Conservation (phyloP, 2,329 filamentous ascomycete species). For the Talaromyces sp. region DNA sequence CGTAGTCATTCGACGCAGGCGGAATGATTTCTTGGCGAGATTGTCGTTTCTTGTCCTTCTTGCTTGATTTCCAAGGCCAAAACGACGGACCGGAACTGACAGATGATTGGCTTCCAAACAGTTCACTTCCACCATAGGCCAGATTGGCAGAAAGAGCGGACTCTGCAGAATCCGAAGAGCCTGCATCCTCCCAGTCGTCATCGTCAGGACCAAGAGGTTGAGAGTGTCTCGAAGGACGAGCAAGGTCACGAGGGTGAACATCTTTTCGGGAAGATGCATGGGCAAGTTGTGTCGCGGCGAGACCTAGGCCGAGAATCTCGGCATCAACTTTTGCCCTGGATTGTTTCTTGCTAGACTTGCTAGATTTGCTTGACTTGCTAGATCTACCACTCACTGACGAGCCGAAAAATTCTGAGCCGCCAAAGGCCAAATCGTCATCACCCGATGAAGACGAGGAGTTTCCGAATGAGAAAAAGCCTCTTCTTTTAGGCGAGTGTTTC, state of each 20-base stretch:
- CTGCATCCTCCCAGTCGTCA: constrained; percentile 56
- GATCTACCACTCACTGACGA: constrained; percentile 8
- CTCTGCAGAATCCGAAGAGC: constrained; percentile 50
- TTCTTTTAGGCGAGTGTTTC: constrained; percentile 41
- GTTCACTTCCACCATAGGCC: constrained; percentile 52
- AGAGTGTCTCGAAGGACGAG: constrained; percentile 5
- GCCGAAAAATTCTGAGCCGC: constrained; percentile 51
- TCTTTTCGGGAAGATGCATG: constrained; percentile 22
- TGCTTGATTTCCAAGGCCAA: constrained; percentile 58
- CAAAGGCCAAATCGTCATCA: constrained; percentile 64
- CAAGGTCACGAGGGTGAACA: constrained; percentile 24
- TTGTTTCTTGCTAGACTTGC: constrained; percentile 17
- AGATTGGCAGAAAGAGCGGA: constrained; percentile 27
- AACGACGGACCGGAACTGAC: constrained; percentile 49
- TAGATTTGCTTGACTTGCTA: constrained; percentile 28
- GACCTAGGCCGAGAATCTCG: constrained; percentile 44
- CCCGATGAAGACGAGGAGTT: constrained; percentile 64
- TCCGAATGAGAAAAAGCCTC: constrained; percentile 52
- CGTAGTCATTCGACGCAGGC: neutral
- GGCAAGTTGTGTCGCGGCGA: constrained; percentile 40
- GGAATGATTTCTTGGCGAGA: neutral
- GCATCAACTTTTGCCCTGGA: constrained; percentile 36
- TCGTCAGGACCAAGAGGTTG: constrained; percentile 35
- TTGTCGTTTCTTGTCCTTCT: constrained; percentile 34
- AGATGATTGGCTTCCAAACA: constrained; percentile 47